Conservation (phyloP, 2,329 filamentous ascomycete species). For the Cryphonectria nitschkei region DNA sequence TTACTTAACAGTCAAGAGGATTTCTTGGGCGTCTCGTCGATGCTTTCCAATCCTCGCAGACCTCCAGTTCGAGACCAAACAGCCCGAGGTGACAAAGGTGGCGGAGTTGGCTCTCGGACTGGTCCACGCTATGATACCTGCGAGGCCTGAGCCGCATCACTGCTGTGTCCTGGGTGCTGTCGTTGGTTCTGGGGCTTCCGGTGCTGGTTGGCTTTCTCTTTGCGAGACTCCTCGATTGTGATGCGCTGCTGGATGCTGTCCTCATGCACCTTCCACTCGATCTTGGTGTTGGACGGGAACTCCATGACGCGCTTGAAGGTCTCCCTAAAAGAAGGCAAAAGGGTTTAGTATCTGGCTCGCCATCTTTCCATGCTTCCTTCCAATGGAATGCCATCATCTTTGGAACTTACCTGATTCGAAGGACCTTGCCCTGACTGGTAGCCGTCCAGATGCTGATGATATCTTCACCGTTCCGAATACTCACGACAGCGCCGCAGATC, state of each 20-base stretch:
- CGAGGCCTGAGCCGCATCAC: conserved; percentile 12
- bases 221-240: conserved; percentile 87
- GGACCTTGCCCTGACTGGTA: conserved; percentile 88
- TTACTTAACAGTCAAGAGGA: not conserved
- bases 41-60: not conserved
- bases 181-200: conserved; percentile 40
- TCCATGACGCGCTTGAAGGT: conserved; percentile 89
- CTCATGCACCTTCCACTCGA: conserved; percentile 96
- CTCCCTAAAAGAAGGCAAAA: conserved; percentile 60
- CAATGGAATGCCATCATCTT: not conserved
- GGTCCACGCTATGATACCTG: conserved; percentile 24
- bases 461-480: conserved; percentile 92
- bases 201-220: conserved; percentile 71
- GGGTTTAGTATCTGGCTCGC: not conserved
- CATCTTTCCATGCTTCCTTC: not conserved
- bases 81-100: not conserved
- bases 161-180: conserved; percentile 29
- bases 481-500: conserved; percentile 92
- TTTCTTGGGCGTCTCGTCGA: not conserved
- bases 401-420: conserved; percentile 83
- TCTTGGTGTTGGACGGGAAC: conserved; percentile 85
- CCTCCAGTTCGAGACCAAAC: not conserved
- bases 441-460: conserved; percentile 98
- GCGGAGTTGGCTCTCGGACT: not conserved
- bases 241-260: conserved; percentile 92